Base-by-base conservation (phyloP, 2,329 filamentous ascomycete genomes). In the Bipolaris zeicola region DNA sequence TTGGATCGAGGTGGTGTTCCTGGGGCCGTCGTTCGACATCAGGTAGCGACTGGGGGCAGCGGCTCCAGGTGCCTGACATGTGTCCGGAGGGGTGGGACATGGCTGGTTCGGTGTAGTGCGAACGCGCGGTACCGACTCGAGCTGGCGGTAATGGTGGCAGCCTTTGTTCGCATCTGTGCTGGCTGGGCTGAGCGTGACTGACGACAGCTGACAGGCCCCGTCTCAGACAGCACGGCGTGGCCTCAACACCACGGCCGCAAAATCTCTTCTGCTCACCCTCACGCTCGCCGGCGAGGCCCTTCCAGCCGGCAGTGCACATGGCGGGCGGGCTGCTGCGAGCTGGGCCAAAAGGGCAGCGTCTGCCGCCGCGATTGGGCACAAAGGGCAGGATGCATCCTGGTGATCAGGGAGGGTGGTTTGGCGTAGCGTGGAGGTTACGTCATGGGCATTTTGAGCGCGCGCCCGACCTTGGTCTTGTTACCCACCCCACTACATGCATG, bases 401-500 rank as follows among this genome's bases (percentile, higher is more conserved):
- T 60, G 57, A 52, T 58, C 51, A 56, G 51, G 51, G 37, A 50
- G 45, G 49, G 52, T 51, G 53, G 43, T 56, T 49, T 54, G 47
- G 52, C 52, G 57, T 42, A 50, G 54, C 54, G 54, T 54, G 28
- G 28, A 33, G 22, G 38, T 44, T 60, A 65, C 60, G 61, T 65
- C 63, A 65, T 62, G 37, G 39, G 52, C 49, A 41, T 28, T 28
- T 6, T 7, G 50, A 57, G 46, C 48, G 36, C 36, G 57, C 42
- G 57, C 60, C 52, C 58, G 55, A 58, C 58, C 58, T 59, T 57
- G 50, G 38, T 53, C 49, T 47, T 63, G 55, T 50, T 60, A 61
- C 57, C 55, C 57, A 64, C 62, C 61, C 62, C 61, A 62, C 61
- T 51, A 58, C 58, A 50, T 36, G 45, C 58, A 55, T 22, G 45